Base-by-base conservation (phyloP, 2,329 filamentous ascomycete species). In the Macrophomina tecta region DNA sequence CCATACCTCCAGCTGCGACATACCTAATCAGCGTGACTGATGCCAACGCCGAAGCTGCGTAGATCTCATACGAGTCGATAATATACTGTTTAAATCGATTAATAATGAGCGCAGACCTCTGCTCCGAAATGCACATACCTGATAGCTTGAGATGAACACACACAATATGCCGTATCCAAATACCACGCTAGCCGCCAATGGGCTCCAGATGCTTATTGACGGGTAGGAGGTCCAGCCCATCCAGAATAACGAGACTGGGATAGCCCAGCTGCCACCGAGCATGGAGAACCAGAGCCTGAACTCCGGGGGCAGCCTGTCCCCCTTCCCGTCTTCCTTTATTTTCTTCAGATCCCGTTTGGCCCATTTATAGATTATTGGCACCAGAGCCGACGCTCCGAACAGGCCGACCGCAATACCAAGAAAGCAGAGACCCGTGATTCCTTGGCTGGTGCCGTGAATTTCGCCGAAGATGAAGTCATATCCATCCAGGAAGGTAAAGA, bases 221-320 rank as follows among this genome's bases (percentile, higher is more conserved):
- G 71, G 70, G 65, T 81, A 78, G 45, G 79, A 77, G 0, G 82
- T 86, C 86, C 36, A 38, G 11, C 80, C 86, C 76, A 88, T 84
- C 85, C 85, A 88, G 72, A 88, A 86, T 4, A 88, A 76, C 1
- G 78, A 79, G 38, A 86, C 75, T 0, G 86, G 84, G 0, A 88
- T 79, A 0, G 80, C 74, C 0, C 83, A 81, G 0, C 83, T 80
- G 2, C 75, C 77, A 11, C 81, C 81, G 5, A 85, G 75, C 74
- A 88, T 87, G 2, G 80, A 79, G 56, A 81, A 85, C 78, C 82
- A 87, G 0, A 88, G 75, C 5, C 85, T 78, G 46, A 85, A 83
- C 67, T 88, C 86, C 0, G 85, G 85, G 86, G 0, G 85, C 84
- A 2, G 81, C 76, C 8, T 86, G 75, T 12, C 73, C 69, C 5